Evolutionary conservation across 176 grass and related monocot species (phyloP).

Genomic region (Alopecurus myosuroides): DNA sequence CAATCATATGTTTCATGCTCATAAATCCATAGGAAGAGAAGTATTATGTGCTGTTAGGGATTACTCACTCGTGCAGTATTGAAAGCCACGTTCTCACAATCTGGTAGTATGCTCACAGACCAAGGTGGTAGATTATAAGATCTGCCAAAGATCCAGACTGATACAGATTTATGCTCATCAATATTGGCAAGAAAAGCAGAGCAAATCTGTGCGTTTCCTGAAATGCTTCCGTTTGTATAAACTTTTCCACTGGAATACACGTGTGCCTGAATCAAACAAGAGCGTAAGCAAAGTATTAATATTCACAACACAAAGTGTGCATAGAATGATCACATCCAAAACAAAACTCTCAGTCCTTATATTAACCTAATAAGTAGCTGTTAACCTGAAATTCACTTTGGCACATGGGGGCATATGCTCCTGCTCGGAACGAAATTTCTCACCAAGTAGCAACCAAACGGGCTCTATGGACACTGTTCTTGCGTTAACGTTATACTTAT

Average conservation of each 20-base stretch:
- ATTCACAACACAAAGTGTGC: not conserved
- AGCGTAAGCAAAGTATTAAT: slow-evolving; percentile 20
- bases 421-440: no score
- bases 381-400: not conserved
- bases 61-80: slow-evolving; percentile 79
- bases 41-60: not conserved
- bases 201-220: slow-evolving; percentile 59
- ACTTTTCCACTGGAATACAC: slow-evolving; percentile 65
- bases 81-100: slow-evolving; percentile 82
- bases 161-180: slow-evolving; percentile 80
- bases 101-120: slow-evolving; percentile 96
- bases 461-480: no score
- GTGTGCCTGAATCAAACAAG: slow-evolving; percentile 76
- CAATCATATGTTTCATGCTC: not conserved
- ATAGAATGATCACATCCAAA: not conserved
- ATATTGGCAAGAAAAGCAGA: slow-evolving; percentile 97
- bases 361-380: not conserved
- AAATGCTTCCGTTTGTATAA: slow-evolving; percentile 51
- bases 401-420: no score
- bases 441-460: no score
- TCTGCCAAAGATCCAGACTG: slow-evolving; percentile 74
- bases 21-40: slow-evolving; percentile 17
- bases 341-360: not conserved
- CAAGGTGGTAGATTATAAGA: slow-evolving; percentile 78
- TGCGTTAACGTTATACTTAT: no score